phyloP scores from a whole-genome alignment of 495 filamentous ascomycete genomes.

The Aspergillus saccharolyticus region DNA sequence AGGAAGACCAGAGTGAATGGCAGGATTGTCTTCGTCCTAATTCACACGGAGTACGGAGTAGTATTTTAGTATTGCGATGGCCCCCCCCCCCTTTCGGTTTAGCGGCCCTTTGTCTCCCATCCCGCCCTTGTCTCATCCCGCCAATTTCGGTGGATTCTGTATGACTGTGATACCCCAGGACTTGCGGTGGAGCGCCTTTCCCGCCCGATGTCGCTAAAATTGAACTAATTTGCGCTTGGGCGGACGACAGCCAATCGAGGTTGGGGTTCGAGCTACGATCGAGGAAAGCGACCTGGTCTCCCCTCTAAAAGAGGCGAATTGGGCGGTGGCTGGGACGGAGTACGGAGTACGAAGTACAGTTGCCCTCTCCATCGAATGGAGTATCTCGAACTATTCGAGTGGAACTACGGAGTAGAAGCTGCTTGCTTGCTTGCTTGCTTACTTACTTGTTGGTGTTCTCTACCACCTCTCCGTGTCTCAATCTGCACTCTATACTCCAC shows the following conservation, averaged over 20 bases:
- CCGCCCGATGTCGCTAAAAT: not conserved
- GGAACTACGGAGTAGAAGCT: too few species aligned
- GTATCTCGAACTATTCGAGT: too few species aligned
- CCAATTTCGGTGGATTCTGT: not conserved
- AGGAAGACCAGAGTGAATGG: too few species aligned
- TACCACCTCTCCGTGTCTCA: not conserved
- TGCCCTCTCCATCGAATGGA: too few species aligned
- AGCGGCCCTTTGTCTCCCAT: not conserved
- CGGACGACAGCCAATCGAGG: not conserved
- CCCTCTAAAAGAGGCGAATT: not conserved
- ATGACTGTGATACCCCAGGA: slow-evolving; percentile 4
- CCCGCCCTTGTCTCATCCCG: slow-evolving; percentile 1
- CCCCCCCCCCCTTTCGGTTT: not conserved
- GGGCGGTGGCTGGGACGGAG: too few species aligned
- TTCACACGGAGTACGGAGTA: too few species aligned
- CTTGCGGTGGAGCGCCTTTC: slow-evolving; percentile 3
- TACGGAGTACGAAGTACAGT: not conserved
- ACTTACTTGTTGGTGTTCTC: not conserved
- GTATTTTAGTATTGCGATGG: not conserved
- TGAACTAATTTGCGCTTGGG: not conserved
- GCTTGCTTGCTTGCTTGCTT: too few species aligned
- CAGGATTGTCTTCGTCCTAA: too few species aligned
- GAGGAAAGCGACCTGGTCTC: not conserved
- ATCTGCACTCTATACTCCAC: too few species aligned
- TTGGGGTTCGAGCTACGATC: not conserved